phyloP scores from a whole-genome alignment of 768 basidiomycete genomes.

The Kwoniella shandongensis region DNA sequence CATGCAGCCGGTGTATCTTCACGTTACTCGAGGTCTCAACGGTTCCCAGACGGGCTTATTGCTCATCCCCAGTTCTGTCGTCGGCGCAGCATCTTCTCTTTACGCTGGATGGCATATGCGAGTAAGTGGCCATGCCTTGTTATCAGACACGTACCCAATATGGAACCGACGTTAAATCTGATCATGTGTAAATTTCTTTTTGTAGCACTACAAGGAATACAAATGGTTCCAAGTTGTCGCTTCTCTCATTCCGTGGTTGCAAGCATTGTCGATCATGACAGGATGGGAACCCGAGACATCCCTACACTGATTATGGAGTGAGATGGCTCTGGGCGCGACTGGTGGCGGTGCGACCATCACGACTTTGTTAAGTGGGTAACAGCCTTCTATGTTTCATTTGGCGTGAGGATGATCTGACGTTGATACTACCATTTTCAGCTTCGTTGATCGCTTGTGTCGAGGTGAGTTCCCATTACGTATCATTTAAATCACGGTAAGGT shows the following conservation, averaged over 20 bases:
- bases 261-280: slow-evolving; percentile 32
- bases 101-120: slow-evolving; percentile 47
- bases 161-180: background rate
- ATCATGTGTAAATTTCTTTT: slow-evolving; percentile 1
- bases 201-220: slow-evolving; percentile 38
- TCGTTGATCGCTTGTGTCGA: slow-evolving; percentile 23
- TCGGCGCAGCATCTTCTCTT: slow-evolving; percentile 34
- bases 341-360: slow-evolving; percentile 36
- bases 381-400: background rate
- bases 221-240: slow-evolving; percentile 39
- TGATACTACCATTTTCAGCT: slow-evolving; percentile 1
- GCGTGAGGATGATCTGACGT: background rate
- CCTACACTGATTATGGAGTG: slow-evolving; percentile 31
- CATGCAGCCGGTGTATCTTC: slow-evolving; percentile 47
- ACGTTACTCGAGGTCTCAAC: slow-evolving; percentile 41
- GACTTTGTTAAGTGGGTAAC: slow-evolving; percentile 29
- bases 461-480: slow-evolving; percentile 10
- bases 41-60: slow-evolving; percentile 35
- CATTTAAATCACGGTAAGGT: background rate
- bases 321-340: slow-evolving; percentile 38
- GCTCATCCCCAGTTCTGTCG: slow-evolving; percentile 34
- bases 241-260: slow-evolving; percentile 32
- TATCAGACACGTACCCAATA: background rate
- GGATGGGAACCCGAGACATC: slow-evolving; percentile 31
- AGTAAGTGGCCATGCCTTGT: slow-evolving; percentile 15